These are phyloP conservation scores for Neopestalotiopsis sp. DNA, from an alignment of 2,329 filamentous ascomycete species.

Conservation along the genomic window DNA sequence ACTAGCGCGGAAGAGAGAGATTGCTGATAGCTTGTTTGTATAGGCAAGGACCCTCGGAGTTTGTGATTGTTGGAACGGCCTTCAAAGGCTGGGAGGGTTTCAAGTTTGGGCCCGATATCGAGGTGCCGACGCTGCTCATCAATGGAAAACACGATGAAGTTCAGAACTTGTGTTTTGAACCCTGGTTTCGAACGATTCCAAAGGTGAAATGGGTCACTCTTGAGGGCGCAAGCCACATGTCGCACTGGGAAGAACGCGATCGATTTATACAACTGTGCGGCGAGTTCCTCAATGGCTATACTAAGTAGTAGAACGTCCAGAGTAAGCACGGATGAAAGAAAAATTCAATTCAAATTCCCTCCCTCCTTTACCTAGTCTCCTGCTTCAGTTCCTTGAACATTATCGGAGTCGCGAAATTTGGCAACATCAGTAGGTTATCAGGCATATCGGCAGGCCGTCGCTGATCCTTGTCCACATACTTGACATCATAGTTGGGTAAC, in stretches of 20 bases:
- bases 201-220: conserved; percentile 31
- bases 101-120: conserved; percentile 26
- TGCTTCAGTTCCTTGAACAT: too few species aligned
- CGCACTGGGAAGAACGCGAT: background rate
- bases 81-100: conserved; percentile 26
- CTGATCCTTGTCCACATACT: too few species aligned
- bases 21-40: background rate
- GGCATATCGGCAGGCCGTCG: too few species aligned
- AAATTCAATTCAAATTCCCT: too few species aligned
- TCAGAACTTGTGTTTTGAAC: conserved; percentile 29
- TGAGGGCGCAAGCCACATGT: conserved; percentile 29
- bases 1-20: background rate
- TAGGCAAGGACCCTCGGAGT: conserved; percentile 28
- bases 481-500: too few species aligned
- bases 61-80: conserved; percentile 24
- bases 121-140: conserved; percentile 25
- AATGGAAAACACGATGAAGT: conserved; percentile 33
- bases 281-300: background rate
- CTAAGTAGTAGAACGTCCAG: background rate
- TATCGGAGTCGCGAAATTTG: too few species aligned
- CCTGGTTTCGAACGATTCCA: conserved; percentile 31
- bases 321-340: too few species aligned
- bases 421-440: too few species aligned
- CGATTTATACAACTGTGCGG: background rate
- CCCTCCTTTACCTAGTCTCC: too few species aligned